Percentiles rank a stretch among this genome's conserved stretches.
Conservation (phyloP, 2,329 filamentous ascomycete species). For the Xylariaceae sp. region DNA sequence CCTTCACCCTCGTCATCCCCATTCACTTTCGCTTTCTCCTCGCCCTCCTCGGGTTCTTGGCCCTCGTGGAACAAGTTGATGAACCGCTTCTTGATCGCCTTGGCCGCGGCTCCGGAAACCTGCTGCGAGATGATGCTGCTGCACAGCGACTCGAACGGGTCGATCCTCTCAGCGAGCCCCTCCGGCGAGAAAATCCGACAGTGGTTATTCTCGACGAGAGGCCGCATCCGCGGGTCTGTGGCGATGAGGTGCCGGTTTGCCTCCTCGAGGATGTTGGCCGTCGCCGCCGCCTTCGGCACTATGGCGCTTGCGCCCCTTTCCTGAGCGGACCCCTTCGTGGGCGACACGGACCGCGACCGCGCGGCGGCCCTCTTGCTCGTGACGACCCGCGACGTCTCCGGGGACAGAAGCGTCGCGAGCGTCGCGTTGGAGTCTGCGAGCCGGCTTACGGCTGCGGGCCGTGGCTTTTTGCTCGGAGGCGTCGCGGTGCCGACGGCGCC, state of each 20-base stretch:
- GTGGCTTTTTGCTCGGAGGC: constrained; percentile 48
- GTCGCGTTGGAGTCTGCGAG: constrained; percentile 68
- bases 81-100: constrained; percentile 87
- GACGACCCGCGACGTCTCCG: constrained; percentile 69
- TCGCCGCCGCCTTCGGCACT: constrained; percentile 61
- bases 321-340: constrained; percentile 49
- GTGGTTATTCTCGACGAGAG: constrained; percentile 73
- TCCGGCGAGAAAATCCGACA: constrained; percentile 82
- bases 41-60: constrained; percentile 25
- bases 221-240: constrained; percentile 73
- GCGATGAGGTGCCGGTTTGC: constrained; percentile 76
- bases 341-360: constrained; percentile 44
- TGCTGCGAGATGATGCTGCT: constrained; percentile 96
- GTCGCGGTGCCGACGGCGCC: constrained; percentile 25
- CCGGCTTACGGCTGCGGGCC: constrained; percentile 52
- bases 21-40: neutral
- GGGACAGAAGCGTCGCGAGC: constrained; percentile 75
- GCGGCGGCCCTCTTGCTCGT: constrained; percentile 53
- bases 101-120: constrained; percentile 90
- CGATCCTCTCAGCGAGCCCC: constrained; percentile 81
- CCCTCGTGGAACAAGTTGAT: constrained; percentile 68
- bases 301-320: constrained; percentile 27
- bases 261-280: constrained; percentile 73
- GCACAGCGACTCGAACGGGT: constrained; percentile 83
- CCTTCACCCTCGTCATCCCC: constrained; percentile 12